These are phyloP conservation scores for Lizonia empirigonia DNA, from an alignment of 2,329 filamentous ascomycete species.

Conservation along the genomic window DNA sequence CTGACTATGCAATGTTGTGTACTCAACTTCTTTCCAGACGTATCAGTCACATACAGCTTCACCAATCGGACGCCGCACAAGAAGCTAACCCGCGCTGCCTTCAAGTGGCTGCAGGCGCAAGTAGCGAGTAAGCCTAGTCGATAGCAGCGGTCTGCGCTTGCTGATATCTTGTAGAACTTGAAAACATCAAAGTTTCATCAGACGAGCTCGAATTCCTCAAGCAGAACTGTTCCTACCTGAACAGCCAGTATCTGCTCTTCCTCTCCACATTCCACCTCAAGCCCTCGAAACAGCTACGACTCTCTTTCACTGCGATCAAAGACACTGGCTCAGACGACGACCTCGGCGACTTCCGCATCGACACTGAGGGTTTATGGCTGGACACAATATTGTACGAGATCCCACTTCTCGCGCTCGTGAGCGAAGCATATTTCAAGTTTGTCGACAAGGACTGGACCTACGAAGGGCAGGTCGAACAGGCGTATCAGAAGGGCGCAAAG, in stretches of 20 bases:
- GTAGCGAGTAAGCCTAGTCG: slow-evolving; percentile 66
- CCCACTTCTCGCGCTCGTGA: slow-evolving; percentile 86
- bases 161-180: slow-evolving; percentile 66
- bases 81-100: slow-evolving; percentile 82
- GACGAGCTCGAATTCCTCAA: slow-evolving; percentile 83
- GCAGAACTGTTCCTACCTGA: slow-evolving; percentile 80
- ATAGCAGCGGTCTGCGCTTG: not conserved
- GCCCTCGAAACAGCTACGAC: slow-evolving; percentile 77
- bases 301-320: slow-evolving; percentile 64
- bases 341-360: slow-evolving; percentile 75
- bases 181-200: slow-evolving; percentile 75
- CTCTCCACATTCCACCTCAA: slow-evolving; percentile 80
- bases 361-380: slow-evolving; percentile 82
- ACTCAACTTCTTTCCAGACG: slow-evolving; percentile 84
- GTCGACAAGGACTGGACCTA: slow-evolving; percentile 93
- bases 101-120: slow-evolving; percentile 82
- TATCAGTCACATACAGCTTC: slow-evolving; percentile 85
- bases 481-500: slow-evolving; percentile 77
- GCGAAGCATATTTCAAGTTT: slow-evolving; percentile 97
- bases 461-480: slow-evolving; percentile 82
- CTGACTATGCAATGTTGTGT: slow-evolving; percentile 94
- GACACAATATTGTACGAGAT: slow-evolving; percentile 99
- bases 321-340: slow-evolving; percentile 68
- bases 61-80: slow-evolving; percentile 95
- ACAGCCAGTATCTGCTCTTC: slow-evolving; percentile 76